Evolutionary conservation across 2,329 filamentous ascomycete species (phyloP), one percentile per base, ranked within the genome.

Genomic region (Cryphonectria carpinicola): DNA sequence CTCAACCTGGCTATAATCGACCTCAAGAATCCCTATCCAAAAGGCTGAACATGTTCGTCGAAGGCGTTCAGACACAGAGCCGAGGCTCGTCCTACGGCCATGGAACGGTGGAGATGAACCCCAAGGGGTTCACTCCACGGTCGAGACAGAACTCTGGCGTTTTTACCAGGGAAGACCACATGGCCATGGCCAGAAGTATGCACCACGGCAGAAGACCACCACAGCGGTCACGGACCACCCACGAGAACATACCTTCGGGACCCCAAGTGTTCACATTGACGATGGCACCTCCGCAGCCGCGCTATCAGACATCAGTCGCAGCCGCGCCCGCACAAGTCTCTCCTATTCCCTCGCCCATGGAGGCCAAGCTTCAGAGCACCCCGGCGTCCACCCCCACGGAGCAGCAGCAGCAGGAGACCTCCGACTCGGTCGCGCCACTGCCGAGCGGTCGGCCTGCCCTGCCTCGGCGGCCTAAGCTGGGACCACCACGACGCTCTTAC

Each of bases 401-500:
- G 28, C 65, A 70, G 54, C 68, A 54, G n/a, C 65, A 63, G 60
- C 60, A 71, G 22, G 72, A 68, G 73, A 74, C 19, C 71, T 72
- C 65, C 68, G 74, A 68, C 72, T 67, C 71, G 32, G 71, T 69
- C 70, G 46, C 69, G 19, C 58, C 69, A 13, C 71, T 72, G n/a
- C 58, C 75, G 22, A 71, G 61, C 65, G 78, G 68, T 72, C 71
- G 49, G 67, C 73, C 10, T 28, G 11, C 62, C 4, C 66, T 66
- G 62, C 67, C 54, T 49, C 67, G 76, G 41, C 77, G 81, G 37
- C 82, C 79, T 17, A 74, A 76, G 67, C 76, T 86, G 43, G 82
- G 83, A 13, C 80, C 83, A 22, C 86, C 86, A 14, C 85, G 84
- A 35, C 83, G 87, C 39, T 89, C 87, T 14, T 88, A 89, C 78